phyloP scores from a whole-genome alignment of 306 rosid species.

The Luffa aegyptiaca region DNA sequence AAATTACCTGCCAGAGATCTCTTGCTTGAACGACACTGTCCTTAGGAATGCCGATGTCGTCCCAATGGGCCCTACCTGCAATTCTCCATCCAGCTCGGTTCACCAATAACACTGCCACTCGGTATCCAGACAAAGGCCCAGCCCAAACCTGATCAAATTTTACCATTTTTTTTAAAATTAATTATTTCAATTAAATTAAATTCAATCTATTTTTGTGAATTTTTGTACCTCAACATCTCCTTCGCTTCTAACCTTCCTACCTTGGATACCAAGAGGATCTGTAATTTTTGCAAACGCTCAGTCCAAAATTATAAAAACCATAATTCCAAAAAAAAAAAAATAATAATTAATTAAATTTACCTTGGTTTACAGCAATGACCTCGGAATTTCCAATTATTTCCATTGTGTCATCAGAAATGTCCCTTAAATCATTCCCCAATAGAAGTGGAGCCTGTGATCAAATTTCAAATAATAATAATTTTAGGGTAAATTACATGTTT shows the following conservation, averaged over 20 bases:
- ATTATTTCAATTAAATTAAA: background rate
- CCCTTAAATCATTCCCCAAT: conserved; percentile 72
- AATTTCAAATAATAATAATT: background rate
- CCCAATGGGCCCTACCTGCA: conserved; percentile 55
- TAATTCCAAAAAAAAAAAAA: background rate
- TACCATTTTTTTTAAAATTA: background rate
- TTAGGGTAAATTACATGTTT: no score
- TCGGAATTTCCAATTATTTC: conserved; percentile 57
- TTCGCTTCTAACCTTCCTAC: conserved; percentile 75
- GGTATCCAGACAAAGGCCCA: conserved; percentile 66
- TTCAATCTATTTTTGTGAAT: background rate
- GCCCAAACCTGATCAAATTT: conserved; percentile 60
- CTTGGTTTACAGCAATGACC: conserved; percentile 79
- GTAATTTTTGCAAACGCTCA: background rate
- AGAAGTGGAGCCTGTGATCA: conserved; percentile 84
- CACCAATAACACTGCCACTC: conserved; percentile 51
- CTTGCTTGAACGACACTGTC: conserved; percentile 51
- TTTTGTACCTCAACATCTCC: conserved; percentile 60
- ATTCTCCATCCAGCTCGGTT: conserved; percentile 35
- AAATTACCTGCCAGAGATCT: conserved; percentile 76
- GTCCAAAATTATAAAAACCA: background rate
- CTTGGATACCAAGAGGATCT: conserved; percentile 83
- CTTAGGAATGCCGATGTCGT: conserved; percentile 68
- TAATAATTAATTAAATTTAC: conserved; percentile 15
- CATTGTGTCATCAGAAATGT: conserved; percentile 53